Conservation (phyloP, 805 yeast species). For the Wickerhamiella cacticola region DNA sequence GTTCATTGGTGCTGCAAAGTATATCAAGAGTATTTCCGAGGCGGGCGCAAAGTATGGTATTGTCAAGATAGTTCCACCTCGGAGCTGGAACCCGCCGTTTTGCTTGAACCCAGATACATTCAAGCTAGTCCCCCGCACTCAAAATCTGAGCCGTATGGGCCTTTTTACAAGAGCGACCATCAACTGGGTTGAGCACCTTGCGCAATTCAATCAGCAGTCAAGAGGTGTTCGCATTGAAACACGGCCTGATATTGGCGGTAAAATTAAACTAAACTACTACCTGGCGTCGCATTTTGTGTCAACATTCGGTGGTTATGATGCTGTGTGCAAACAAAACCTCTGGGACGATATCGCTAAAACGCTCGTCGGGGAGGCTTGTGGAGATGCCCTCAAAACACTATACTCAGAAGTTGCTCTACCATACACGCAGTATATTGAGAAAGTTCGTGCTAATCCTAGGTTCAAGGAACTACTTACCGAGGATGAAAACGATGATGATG, state of each 20-base stretch:
- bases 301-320: slow-evolving; percentile 23
- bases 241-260: slow-evolving; percentile 16
- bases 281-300: slow-evolving; percentile 25
- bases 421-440: slow-evolving; percentile 23
- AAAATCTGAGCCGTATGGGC: neutral
- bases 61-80: slow-evolving; percentile 58
- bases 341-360: slow-evolving; percentile 15
- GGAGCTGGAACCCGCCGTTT: slow-evolving; percentile 33
- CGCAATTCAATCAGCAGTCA: slow-evolving; percentile 26
- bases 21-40: slow-evolving; percentile 42
- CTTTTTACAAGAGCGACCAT: neutral
- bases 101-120: slow-evolving; percentile 26
- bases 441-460: slow-evolving; percentile 13
- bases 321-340: slow-evolving; percentile 18
- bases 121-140: neutral
- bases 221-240: slow-evolving; percentile 12
- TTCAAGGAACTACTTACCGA: neutral
- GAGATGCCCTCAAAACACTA: slow-evolving; percentile 1
- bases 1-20: slow-evolving; percentile 51
- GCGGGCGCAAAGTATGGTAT: slow-evolving; percentile 59
- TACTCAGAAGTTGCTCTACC: slow-evolving; percentile 23
- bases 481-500: neutral
- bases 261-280: slow-evolving; percentile 25
- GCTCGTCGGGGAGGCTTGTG: slow-evolving; percentile 14
- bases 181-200: slow-evolving; percentile 26